These are phyloP conservation scores for Crataegus laevigata DNA, from an alignment of 306 rosid species.

Conservation along the genomic window DNA sequence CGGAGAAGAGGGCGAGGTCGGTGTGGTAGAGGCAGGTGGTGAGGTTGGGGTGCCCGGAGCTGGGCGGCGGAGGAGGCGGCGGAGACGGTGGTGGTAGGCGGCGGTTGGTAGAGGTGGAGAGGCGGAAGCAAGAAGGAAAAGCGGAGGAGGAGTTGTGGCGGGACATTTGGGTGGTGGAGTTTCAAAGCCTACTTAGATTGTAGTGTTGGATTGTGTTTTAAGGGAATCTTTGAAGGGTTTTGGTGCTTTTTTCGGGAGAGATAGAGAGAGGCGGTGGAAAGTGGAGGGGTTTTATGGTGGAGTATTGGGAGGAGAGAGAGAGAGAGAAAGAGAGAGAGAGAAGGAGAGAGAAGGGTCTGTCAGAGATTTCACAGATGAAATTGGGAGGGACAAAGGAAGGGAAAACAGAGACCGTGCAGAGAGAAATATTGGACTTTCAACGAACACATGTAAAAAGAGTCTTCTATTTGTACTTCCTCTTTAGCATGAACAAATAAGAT, in stretches of 20 bases:
- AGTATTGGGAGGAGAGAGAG: neutral
- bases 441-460: neutral
- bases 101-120: conserved; percentile 22
- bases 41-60: conserved; percentile 58
- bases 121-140: conserved; percentile 58
- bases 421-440: neutral
- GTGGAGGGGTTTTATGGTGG: neutral
- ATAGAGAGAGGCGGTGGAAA: neutral
- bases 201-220: neutral
- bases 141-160: conserved; percentile 38
- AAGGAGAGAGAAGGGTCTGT: neutral
- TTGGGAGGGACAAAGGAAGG: neutral
- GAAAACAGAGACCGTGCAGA: neutral
- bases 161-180: conserved; percentile 28
- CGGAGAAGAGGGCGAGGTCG: conserved; percentile 50
- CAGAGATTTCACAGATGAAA: neutral
- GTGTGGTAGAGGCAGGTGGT: conserved; percentile 77
- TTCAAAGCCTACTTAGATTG: neutral
- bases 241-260: neutral
- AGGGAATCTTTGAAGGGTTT: neutral
- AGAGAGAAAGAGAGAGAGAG: neutral
- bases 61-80: conserved; percentile 26
- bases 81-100: conserved; percentile 15
- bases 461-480: neutral
- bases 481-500: neutral